Evolutionary conservation across 2,329 filamentous ascomycete species (phyloP).

Genomic region (Colletotrichum plurivorum): DNA sequence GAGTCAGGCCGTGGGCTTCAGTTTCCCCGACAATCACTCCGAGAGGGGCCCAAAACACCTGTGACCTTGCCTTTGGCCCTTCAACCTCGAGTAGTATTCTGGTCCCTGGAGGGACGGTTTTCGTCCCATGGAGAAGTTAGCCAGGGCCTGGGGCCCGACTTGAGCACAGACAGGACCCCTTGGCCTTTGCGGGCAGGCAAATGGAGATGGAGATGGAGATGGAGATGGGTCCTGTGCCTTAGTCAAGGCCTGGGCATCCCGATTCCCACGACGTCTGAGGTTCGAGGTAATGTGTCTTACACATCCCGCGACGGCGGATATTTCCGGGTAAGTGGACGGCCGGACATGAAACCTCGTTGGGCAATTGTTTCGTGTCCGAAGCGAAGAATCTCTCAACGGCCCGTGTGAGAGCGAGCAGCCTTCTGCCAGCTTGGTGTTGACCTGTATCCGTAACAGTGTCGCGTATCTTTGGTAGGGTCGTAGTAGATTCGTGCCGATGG

Average conservation of each 20-base stretch:
- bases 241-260: constrained; percentile 14
- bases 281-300: constrained; percentile 17
- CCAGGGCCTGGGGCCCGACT: constrained; percentile 14
- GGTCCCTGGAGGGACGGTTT: constrained; percentile 4
- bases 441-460: too few species aligned
- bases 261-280: background rate
- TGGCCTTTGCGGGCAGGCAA: constrained; percentile 17
- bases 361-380: constrained; percentile 19
- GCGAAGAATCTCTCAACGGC: background rate
- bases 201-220: background rate
- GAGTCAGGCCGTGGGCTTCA: background rate
- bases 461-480: too few species aligned
- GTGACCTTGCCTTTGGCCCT: too few species aligned
- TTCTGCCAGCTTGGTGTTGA: too few species aligned
- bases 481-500: too few species aligned
- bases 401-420: background rate
- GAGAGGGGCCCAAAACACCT: constrained; percentile 19
- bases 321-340: constrained; percentile 7
- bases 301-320: constrained; percentile 15
- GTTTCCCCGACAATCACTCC: constrained; percentile 36
- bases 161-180: constrained; percentile 25
- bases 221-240: background rate
- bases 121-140: constrained; percentile 17
- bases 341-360: constrained; percentile 29
- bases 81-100: too few species aligned